Evolutionary conservation across 2,329 filamentous ascomycete genomes (phyloP), one percentile per base, ranked within the genome.

Genomic region (Pseudogymnoascus sp.): DNA sequence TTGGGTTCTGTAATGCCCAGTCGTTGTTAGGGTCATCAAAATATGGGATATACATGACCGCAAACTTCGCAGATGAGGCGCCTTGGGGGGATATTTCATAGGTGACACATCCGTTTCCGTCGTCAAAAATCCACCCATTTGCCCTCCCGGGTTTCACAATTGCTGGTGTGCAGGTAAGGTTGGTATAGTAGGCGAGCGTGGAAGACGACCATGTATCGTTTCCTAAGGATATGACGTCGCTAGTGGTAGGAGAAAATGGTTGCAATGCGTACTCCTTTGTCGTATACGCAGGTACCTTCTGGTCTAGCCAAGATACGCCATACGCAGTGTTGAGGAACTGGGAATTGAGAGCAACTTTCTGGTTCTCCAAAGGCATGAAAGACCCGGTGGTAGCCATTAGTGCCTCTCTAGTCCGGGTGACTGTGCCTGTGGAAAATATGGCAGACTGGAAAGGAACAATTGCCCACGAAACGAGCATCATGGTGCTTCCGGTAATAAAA

Each of bases 361-460:
- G 77, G 2, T 73, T 6, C 0, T 37, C 58, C 0, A 75, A 14
- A 0, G 76, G 66, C 0, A 74, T 62, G 25, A 72, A 71, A 0
- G 35, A 18, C 0, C 66, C 73, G 0, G 73, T 73, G 0, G 63
- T 63, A 0, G 43, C 40, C 60, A 75, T 75, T 0, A 65, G 5
- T 0, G 59, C 5, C 0, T 64, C 2, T 0, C 67, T 59, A 0
- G 64, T 69, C 1, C 72, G 69, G 0, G 52, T 67, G 0, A 82
- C 69, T 0, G 68, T 68, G 0, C 69, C 68, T 0, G 72, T 75
- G 0, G 80, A 79, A 4, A 87, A 80, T 0, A 86, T 77, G n/a
- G 82, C 79, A 25, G 81, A 78, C 67, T 86, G 82, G 0, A 81
- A 66, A 0, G 84, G 84, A 0, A 83, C 85, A 0, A 87, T 65